Base-by-base conservation (phyloP, 306 rosid genomes). In the Abrus pulchellus region DNA sequence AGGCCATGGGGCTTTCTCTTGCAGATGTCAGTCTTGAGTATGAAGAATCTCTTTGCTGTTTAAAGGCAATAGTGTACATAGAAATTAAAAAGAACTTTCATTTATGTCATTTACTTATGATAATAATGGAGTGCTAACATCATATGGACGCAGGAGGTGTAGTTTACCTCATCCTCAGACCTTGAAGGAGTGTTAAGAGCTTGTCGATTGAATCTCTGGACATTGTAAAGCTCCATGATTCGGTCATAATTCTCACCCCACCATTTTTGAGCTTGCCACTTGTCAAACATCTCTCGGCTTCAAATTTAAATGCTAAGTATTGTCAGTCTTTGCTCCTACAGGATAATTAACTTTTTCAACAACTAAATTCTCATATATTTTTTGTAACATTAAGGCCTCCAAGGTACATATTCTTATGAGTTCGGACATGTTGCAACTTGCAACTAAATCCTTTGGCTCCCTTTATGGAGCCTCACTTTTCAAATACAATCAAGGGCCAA, bases 201-300 rank as follows among this genome's bases (percentile, higher is more conserved):
- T 87, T 90, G 96, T 38, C 71, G 84, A 36, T 91, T 93, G 87
- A 91, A 93, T 76, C 91, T 88, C 88, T 87, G 96, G 14, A 93
- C 97, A 40, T 96, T 93, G 77, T 93, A 93, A 34, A 93, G 98
- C 82, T 96, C 99, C 92, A 87, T 89, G 80, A 96, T 89, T 32
- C 97, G 84, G 77, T 95, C 99, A 57, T 88, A 93, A 70, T 95
- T 93, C 89, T 93, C 96, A 3, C 97, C 97, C 99, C 99, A 95
- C 99, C 99, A 96, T 63, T 85, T 87, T 77, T 92, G 97, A 79
- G 98, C 98, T 88, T 90, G 89, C 93, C 92, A 87, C 83, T 88
- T 96, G 73, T 93, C 84, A 29, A 96, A 96, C 91, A 93, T 92
- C 28, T 93, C 97, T 36, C 93, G 97, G 90, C 99, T 96, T 82